Evolutionary conservation across 139 green algal species (phyloP), one percentile per base, ranked within the genome.

Genomic region (Tetradesmus lagerheimii): DNA sequence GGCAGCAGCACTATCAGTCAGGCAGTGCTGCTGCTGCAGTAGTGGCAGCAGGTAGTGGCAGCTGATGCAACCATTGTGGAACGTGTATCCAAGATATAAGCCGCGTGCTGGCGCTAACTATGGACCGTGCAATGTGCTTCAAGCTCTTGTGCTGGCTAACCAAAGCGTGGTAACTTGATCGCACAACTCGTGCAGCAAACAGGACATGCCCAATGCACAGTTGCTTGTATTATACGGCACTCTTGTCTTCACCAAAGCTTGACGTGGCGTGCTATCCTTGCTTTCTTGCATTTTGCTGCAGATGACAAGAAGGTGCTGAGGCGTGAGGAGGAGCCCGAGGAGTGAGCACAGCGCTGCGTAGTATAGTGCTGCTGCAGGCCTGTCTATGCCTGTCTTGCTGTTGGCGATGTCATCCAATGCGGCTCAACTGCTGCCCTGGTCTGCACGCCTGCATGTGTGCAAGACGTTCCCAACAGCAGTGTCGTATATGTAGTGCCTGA

Each of bases 301-400:
- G 80, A 67, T 12, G 88, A 91, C 80, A 88, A 88, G 80, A 75
- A 84, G 80, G 41, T 20, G 27, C 80, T 91, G 27, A 74, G 39
- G 29, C 80, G 88, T 25, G 88, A 91, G 34, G 88, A 84, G 67
- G 88, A 91, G 88, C 88, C 88, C 27, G 88, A 91, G 31, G 80
- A 91, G 88, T 89, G 31, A 89, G 85, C 75, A 31, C 27, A 31
- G 77, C 15, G 38, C 38, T n/a, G n/a, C n/a, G n/a, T n/a, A n/a
- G n/a, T n/a, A n/a, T n/a, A n/a, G n/a, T n/a, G n/a, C n/a, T n/a
- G 15, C 8, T 62, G 47, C 47, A 50, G 47, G 47, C n/a, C n/a
- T n/a, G n/a, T n/a, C n/a, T n/a, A n/a, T n/a, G n/a, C n/a, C n/a
- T n/a, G n/a, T n/a, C n/a, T n/a, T n/a, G n/a, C n/a, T n/a, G n/a